A percentile compares a stretch with the other conserved stretches of the same genome.
Evolutionary conservation across 116 monocot species (phyloP).

Genomic region (Zostera marina): DNA sequence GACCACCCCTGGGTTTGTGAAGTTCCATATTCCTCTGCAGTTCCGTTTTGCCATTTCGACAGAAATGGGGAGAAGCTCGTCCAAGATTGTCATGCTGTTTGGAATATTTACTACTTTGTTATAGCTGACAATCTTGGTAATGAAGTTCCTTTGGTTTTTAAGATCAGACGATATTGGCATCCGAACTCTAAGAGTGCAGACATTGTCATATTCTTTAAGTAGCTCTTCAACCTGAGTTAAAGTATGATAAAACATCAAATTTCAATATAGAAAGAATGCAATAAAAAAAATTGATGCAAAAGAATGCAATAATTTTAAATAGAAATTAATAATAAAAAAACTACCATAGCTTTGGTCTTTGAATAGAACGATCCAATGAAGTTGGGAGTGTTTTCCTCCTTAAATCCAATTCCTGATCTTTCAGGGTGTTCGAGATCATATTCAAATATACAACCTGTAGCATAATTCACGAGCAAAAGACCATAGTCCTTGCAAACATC

Average conservation of each 20-base stretch:
- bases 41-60: constrained; percentile 70
- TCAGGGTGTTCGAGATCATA: constrained; percentile 45
- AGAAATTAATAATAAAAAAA: neutral
- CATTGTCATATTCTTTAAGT: constrained; percentile 53
- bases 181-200: constrained; percentile 53
- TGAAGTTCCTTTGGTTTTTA: constrained; percentile 53
- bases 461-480: constrained; percentile 50
- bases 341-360: constrained; percentile 73
- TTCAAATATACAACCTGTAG: constrained; percentile 68
- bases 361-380: constrained; percentile 57
- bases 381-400: constrained; percentile 56
- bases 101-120: constrained; percentile 72
- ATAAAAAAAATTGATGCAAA: neutral
- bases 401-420: constrained; percentile 61
- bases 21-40: constrained; percentile 51
- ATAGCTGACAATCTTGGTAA: constrained; percentile 51
- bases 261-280: neutral
- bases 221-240: constrained; percentile 46
- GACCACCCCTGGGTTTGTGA: constrained; percentile 67
- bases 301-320: neutral
- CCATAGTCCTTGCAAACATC: constrained; percentile 52
- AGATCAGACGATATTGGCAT: constrained; percentile 81
- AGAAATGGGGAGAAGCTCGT: constrained; percentile 65
- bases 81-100: constrained; percentile 66
- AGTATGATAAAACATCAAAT: neutral